phyloP scores from a whole-genome alignment of 352 stramenopile species.

The Phytophthora pini region DNA sequence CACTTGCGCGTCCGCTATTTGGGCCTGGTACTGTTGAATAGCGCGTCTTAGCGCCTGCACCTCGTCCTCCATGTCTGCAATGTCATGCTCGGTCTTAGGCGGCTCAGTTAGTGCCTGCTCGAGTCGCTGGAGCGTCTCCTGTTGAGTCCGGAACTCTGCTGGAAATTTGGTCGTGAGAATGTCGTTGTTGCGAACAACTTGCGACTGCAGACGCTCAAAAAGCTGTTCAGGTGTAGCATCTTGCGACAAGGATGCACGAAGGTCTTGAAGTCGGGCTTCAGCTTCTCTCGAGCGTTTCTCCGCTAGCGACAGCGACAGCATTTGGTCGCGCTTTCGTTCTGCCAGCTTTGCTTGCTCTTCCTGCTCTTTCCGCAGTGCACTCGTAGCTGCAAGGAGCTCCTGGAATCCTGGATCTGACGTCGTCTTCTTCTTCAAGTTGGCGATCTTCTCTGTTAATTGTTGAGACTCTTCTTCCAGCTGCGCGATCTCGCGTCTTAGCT shows the following conservation, averaged over 20 bases:
- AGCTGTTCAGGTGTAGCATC: constrained; percentile 88
- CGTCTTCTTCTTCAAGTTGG: constrained; percentile 89
- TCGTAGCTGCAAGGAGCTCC: constrained; percentile 92
- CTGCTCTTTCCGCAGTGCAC: constrained; percentile 92
- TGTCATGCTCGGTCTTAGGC: constrained; percentile 86
- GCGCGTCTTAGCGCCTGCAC: constrained; percentile 61
- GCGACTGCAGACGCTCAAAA: constrained; percentile 81
- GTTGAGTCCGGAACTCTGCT: constrained; percentile 73
- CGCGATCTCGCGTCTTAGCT: constrained; percentile 91
- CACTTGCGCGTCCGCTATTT: constrained; percentile 80
- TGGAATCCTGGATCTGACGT: constrained; percentile 71
- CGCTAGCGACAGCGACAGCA: constrained; percentile 82
- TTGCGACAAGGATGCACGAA: constrained; percentile 74
- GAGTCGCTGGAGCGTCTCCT: constrained; percentile 80
- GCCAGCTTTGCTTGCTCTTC: constrained; percentile 94
- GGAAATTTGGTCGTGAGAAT: constrained; percentile 78
- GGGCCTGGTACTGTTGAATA: constrained; percentile 70
- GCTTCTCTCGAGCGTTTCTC: constrained; percentile 83
- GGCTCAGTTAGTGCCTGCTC: constrained; percentile 76
- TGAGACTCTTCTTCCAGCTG: constrained; percentile 93
- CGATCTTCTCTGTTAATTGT: constrained; percentile 93
- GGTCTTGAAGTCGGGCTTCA: constrained; percentile 72
- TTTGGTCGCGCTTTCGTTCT: constrained; percentile 91
- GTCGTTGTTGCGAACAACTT: constrained; percentile 82
- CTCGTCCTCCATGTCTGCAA: constrained; percentile 89